Base-by-base conservation (phyloP, 1,284 basidiomycete genomes). In the Ceratobasidium papillatum region DNA sequence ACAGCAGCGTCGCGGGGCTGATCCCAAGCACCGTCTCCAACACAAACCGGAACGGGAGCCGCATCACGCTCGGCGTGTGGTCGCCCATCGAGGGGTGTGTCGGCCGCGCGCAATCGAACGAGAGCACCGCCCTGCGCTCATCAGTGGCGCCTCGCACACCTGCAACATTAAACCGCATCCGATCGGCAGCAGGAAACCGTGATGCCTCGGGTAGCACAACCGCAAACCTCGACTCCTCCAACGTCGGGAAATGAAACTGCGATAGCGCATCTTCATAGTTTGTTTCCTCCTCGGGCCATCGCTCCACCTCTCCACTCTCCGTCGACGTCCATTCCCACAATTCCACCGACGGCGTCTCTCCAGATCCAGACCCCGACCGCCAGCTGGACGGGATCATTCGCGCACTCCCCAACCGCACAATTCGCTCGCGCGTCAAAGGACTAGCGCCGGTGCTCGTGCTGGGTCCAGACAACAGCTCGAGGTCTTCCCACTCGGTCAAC, bases 251-350 rank as follows among this genome's bases (percentile, higher is more conserved):
- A 30, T 72, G 69, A 72, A 72, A 72, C 58, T 72, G 69, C 19
- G 69, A 72, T 12, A 72, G 69, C 58, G 69, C 69, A 32, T 72
- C 69, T 51, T 72, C 69, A 25, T 73, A 73, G 19, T 63, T 51
- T 27, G 71, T 73, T 27, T 54, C 59, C 32, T 62, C 54, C n/a
- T 64, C 62, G 36, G 45, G 17, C 59, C 59, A 64, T 27, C 43
- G 62, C 30, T 43, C 62, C 32, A 43, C 30, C 22, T 58, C 27
- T 27, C 43, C 71, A 59, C 71, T 73, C 47, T 49, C 59, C 1
- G 32, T 52, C 59, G 71, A 63, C 11, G 71, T 73, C 71, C 71
- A 73, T 47, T 73, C 71, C 71, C 71, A 73, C 71, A 73, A 30
- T 59, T 73, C 71, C 32, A 73, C 71, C 47, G 59, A 59, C 25